Evolutionary conservation across 2,329 filamentous ascomycete genomes (phyloP), one percentile per base, ranked within the genome.

Genomic region (Chaetomium strumarium): DNA sequence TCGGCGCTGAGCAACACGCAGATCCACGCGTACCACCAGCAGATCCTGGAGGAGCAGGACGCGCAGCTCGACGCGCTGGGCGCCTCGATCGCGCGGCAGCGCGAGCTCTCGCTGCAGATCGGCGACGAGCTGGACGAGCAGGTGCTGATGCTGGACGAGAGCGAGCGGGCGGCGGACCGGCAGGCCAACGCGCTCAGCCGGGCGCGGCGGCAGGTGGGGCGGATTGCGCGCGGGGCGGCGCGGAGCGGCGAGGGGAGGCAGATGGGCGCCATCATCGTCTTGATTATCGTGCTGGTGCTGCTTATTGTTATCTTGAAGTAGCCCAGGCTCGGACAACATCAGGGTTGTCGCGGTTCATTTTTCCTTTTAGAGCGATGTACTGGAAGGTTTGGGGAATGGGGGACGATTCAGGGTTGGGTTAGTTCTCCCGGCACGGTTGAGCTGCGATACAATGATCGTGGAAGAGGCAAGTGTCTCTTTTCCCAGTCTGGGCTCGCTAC

Each of bases 41-140:
- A 83, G 57, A 83, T 96, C 24, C 75, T 99, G 36, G 78, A 79
- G n/a, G 85, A 96, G 57, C 93, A 99, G 70, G 93, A 99, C 66
- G 86, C 88, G 59, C 90, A 96, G 68, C 78, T 99, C n/a, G 92
- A 97, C 67, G 77, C 80, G 10, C 75, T 99, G 4, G 89, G 91
- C n/a, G 81, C 84, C 63, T 89, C 83, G 53, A 96, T 99, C 61
- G 81, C 88, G 4, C 82, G 93, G 37, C 93, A 97, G 74, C 79
- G 95, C 46, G 89, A 97, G 72, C 76, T 99, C 56, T 91, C 86
- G 66, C 95, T 96, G 74, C 89, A 93, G 73, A 97, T 99, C 64
- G 92, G 93, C 30, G 88, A 96, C 67, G 93, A 99, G 75, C 77
- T 99, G 34, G 93, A 97, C 63, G 86, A 84, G 61, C 93, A 99